Conservation (phyloP, 306 rosid genomes). For the Cajanus cajan region DNA sequence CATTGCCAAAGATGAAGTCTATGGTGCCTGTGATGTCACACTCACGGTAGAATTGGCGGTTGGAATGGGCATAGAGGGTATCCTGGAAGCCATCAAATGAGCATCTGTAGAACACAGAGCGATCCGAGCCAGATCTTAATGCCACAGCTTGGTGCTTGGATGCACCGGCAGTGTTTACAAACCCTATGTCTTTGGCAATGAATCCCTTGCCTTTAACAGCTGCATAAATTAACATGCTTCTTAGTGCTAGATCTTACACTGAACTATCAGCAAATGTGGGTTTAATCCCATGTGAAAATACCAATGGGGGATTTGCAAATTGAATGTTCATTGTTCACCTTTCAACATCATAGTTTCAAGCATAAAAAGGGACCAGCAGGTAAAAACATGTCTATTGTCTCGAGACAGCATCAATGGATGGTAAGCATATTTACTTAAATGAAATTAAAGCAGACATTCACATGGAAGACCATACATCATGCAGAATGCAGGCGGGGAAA, state of each 20-base stretch:
- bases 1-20: constrained; percentile 95
- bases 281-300: neutral
- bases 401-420: neutral
- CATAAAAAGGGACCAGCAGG: neutral
- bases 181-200: constrained; percentile 75
- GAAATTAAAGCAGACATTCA: constrained; percentile 31
- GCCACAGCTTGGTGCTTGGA: constrained; percentile 93
- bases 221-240: constrained; percentile 34
- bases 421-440: neutral
- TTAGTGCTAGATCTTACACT: constrained; percentile 8
- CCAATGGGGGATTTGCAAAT: neutral
- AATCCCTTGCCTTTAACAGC: constrained; percentile 83
- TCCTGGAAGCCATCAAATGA: constrained; percentile 77
- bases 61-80: constrained; percentile 88
- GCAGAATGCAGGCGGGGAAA: neutral
- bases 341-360: neutral
- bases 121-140: constrained; percentile 75
- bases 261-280: neutral
- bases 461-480: constrained; percentile 39
- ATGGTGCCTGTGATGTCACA: constrained; percentile 82
- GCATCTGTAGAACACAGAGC: constrained; percentile 63
- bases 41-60: constrained; percentile 85
- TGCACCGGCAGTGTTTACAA: constrained; percentile 77
- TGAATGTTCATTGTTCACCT: neutral
- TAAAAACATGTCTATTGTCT: neutral